phyloP scores from a whole-genome alignment of 805 yeast species.

The Candida sithepensis region DNA sequence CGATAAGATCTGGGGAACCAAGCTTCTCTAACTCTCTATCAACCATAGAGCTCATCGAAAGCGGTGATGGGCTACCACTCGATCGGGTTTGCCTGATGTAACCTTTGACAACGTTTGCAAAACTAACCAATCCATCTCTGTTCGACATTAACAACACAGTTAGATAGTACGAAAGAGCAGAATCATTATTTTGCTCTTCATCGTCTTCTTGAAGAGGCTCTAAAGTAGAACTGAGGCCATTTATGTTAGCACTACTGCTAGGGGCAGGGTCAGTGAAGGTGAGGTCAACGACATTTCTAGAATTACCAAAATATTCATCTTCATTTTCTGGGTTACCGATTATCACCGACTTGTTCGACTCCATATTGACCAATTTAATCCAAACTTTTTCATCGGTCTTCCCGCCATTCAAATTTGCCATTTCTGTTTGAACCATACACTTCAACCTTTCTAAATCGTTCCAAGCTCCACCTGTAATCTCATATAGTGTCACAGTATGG shows the following conservation, averaged over 20 bases:
- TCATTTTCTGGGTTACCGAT: slow-evolving; percentile 10
- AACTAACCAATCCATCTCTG: neutral
- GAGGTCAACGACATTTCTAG: neutral
- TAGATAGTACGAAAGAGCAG: neutral
- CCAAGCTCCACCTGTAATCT: slow-evolving; percentile 30
- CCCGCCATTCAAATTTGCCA: slow-evolving; percentile 16
- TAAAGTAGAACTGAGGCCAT: neutral
- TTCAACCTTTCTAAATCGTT: slow-evolving; percentile 20
- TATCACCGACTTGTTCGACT: slow-evolving; percentile 12
- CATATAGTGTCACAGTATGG: slow-evolving; percentile 24
- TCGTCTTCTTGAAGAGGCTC: neutral
- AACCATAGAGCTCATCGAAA: neutral
- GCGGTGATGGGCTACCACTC: neutral
- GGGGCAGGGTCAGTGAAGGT: neutral
- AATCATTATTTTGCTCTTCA: neutral
- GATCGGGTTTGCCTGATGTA: neutral
- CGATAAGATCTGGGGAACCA: neutral
- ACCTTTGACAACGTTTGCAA: neutral
- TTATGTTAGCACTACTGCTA: neutral
- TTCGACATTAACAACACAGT: neutral
- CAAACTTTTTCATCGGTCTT: slow-evolving; percentile 13
- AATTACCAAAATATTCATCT: neutral
- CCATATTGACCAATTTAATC: slow-evolving; percentile 23
- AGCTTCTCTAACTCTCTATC: neutral
- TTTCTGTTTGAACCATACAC: slow-evolving; percentile 25